A percentile compares a stretch with the other conserved stretches of the same genome.
Conservation (phyloP, 1,284 basidiomycete species). For the Fomitopsis betulina region DNA sequence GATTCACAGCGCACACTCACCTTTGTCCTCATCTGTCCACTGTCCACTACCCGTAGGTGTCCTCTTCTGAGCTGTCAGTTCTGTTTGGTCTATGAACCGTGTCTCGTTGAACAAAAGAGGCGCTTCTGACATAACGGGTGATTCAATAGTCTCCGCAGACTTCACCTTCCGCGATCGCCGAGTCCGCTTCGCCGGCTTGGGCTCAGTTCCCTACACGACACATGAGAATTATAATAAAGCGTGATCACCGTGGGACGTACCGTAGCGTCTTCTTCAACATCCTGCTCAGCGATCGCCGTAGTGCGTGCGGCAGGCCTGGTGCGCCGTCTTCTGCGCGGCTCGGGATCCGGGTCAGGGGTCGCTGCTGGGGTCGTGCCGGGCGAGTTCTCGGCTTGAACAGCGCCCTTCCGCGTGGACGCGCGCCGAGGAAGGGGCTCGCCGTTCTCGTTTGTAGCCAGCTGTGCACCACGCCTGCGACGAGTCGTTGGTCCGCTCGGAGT, state of each 20-base stretch:
- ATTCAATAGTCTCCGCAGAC: constrained; percentile 12
- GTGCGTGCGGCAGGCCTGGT: constrained; percentile 27
- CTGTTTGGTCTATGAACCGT: constrained; percentile 27
- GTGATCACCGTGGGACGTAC: constrained; percentile 13
- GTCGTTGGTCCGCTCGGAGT: constrained; percentile 13
- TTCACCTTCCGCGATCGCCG: constrained; percentile 28
- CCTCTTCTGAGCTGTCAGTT: constrained; percentile 32
- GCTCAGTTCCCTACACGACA: constrained; percentile 20
- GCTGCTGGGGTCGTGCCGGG: constrained; percentile 50
- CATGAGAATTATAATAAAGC: not conserved
- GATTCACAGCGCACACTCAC: constrained; percentile 26
- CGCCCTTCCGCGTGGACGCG: constrained; percentile 33
- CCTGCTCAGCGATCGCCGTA: constrained; percentile 19
- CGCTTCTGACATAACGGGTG: constrained; percentile 24
- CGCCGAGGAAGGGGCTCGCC: constrained; percentile 13
- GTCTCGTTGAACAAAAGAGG: constrained; percentile 20
- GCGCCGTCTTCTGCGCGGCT: constrained; percentile 36
- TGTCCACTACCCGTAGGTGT: constrained; percentile 26
- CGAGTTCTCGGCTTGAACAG: constrained; percentile 43
- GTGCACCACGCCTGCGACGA: constrained; percentile 15
- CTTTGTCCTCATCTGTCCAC: constrained; percentile 60
- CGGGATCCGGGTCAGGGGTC: constrained; percentile 49
- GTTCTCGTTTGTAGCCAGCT: constrained; percentile 14
- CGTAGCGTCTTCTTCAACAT: constrained; percentile 33
- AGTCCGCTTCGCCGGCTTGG: constrained; percentile 27